Conservation (phyloP, 768 basidiomycete genomes). For the Amyloporia xantha region DNA sequence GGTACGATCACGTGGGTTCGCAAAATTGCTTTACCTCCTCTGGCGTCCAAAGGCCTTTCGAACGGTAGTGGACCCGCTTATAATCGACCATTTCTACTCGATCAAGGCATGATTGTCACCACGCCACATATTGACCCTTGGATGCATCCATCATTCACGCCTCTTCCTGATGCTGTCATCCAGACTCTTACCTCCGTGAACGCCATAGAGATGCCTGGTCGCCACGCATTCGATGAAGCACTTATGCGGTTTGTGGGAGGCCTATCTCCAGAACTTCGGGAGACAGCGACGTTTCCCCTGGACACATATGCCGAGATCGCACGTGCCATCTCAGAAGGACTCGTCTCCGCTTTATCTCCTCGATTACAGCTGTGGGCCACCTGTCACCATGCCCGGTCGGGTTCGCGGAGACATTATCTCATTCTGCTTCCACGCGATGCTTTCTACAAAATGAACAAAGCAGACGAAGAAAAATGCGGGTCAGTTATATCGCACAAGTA, state of each 20-base stretch:
- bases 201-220: slow-evolving; percentile 53
- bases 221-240: slow-evolving; percentile 44
- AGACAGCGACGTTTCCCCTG: slow-evolving; percentile 50
- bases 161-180: slow-evolving; percentile 51
- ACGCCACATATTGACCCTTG: slow-evolving; percentile 49
- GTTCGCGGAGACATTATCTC: slow-evolving; percentile 51
- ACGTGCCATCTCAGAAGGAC: slow-evolving; percentile 35
- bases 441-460: slow-evolving; percentile 43
- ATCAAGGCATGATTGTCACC: slow-evolving; percentile 29
- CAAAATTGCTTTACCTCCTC: slow-evolving; percentile 4
- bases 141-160: slow-evolving; percentile 49
- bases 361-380: slow-evolving; percentile 47
- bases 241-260: slow-evolving; percentile 43
- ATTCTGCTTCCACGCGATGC: slow-evolving; percentile 56
- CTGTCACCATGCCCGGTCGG: slow-evolving; percentile 55
- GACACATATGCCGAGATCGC: slow-evolving; percentile 50
- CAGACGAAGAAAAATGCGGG: slow-evolving; percentile 45
- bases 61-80: neutral
- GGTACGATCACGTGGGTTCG: slow-evolving; percentile 39
- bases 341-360: slow-evolving; percentile 26
- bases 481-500: slow-evolving; percentile 39
- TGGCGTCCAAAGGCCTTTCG: neutral
- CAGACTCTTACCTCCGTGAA: slow-evolving; percentile 48
- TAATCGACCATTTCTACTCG: slow-evolving; percentile 33
- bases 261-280: slow-evolving; percentile 49